These are phyloP conservation scores for Mucor velutinosus DNA, from an alignment of 371 early-diverging fungal species.

Conservation along the genomic window DNA sequence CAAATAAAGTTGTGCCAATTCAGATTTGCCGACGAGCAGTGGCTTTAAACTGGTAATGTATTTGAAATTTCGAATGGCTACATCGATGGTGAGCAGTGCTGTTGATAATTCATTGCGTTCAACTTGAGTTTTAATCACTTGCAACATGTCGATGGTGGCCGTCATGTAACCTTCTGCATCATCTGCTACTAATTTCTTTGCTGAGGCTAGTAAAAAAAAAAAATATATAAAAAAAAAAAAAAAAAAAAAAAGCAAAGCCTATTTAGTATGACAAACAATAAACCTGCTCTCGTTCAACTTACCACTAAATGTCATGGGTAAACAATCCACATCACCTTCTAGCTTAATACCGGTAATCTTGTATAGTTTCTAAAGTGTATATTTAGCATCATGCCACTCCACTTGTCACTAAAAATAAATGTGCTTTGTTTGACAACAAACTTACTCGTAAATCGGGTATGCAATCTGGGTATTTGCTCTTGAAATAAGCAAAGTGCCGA, in stretches of 20 bases:
- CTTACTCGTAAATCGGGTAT: conserved; percentile 62
- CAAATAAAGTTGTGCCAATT: conserved; percentile 54
- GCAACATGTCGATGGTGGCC: conserved; percentile 30
- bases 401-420: background rate
- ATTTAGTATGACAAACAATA: background rate
- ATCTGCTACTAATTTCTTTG: conserved; percentile 18
- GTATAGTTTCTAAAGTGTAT: conserved; percentile 24
- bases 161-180: conserved; percentile 36
- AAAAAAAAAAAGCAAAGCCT: too few relatives aligned
- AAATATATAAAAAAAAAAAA: too few relatives aligned
- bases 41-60: conserved; percentile 51
- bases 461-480: conserved; percentile 69
- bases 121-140: conserved; percentile 19
- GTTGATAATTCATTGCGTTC: conserved; percentile 22
- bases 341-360: conserved; percentile 29
- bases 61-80: conserved; percentile 42
- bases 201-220: conserved; percentile 20
- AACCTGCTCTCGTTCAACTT: background rate
- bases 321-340: conserved; percentile 32
- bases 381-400: background rate
- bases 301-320: conserved; percentile 32
- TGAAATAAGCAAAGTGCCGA: conserved; percentile 72
- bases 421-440: background rate
- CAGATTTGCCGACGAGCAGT: conserved; percentile 41
- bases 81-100: conserved; percentile 28